Conservation (phyloP, 495 filamentous ascomycete genomes). For the Monascus purpureus region DNA sequence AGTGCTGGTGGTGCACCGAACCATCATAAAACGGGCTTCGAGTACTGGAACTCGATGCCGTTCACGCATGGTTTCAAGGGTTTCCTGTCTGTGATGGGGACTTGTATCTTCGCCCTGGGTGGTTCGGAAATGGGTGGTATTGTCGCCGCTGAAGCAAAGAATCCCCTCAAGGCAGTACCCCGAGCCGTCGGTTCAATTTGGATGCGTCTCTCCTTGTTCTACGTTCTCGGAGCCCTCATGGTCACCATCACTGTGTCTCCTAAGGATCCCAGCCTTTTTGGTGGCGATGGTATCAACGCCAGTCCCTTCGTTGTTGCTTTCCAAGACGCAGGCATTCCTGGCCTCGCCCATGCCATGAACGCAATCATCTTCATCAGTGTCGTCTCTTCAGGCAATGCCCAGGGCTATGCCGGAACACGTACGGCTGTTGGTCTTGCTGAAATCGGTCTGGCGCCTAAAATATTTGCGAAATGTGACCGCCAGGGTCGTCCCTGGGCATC, state of each 20-base stretch:
- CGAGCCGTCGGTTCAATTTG: slow-evolving; percentile 52
- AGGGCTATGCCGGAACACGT: slow-evolving; percentile 44
- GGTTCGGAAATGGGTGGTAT: slow-evolving; percentile 45
- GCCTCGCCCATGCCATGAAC: slow-evolving; percentile 30
- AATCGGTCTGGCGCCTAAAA: slow-evolving; percentile 37
- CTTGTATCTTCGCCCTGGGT: slow-evolving; percentile 52
- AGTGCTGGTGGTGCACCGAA: slow-evolving; percentile 43
- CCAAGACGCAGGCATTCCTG: slow-evolving; percentile 25
- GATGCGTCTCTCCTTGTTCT: slow-evolving; percentile 52
- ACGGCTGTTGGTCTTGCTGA: slow-evolving; percentile 41
- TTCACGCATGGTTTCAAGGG: slow-evolving; percentile 59
- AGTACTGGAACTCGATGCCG: slow-evolving; percentile 50
- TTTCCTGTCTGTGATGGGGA: slow-evolving; percentile 50
- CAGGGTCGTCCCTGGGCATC: slow-evolving; percentile 34
- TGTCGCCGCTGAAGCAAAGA: slow-evolving; percentile 48
- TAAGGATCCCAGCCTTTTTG: slow-evolving; percentile 24
- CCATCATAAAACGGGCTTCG: slow-evolving; percentile 38
- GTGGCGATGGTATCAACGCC: slow-evolving; percentile 26
- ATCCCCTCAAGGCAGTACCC: slow-evolving; percentile 46
- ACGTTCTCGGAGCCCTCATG: slow-evolving; percentile 34
- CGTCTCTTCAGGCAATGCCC: slow-evolving; percentile 38
- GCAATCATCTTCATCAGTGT: slow-evolving; percentile 29
- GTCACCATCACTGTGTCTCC: slow-evolving; percentile 43
- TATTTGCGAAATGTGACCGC: slow-evolving; percentile 36
- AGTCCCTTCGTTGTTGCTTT: slow-evolving; percentile 48